Evolutionary conservation across 176 grass and related monocot genomes (phyloP).

Genomic region (Carex myosuroides): DNA sequence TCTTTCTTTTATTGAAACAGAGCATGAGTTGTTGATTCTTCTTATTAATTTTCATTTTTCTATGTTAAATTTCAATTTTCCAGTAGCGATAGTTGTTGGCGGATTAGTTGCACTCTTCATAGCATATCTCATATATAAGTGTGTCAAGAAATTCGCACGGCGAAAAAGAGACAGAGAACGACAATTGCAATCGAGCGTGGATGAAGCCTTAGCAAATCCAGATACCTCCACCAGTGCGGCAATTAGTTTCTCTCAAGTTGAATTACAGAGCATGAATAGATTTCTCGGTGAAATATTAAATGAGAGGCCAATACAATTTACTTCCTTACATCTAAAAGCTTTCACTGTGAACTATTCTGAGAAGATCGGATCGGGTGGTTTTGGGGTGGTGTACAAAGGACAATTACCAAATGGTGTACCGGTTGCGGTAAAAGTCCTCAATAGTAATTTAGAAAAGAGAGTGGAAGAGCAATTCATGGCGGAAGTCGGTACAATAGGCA

Average conservation of each 20-base stretch:
- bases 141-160: background rate
- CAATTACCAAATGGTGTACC: slow-evolving; percentile 30
- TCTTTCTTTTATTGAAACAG: no score
- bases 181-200: background rate
- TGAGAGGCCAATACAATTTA: slow-evolving; percentile 40
- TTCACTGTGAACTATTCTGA: slow-evolving; percentile 40
- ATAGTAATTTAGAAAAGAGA: slow-evolving; percentile 32
- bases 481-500: slow-evolving; percentile 47
- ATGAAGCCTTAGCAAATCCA: background rate
- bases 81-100: slow-evolving; percentile 9
- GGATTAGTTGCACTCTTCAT: background rate
- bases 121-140: slow-evolving; percentile 21
- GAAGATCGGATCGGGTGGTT: slow-evolving; percentile 30
- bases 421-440: slow-evolving; percentile 51
- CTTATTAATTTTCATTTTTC: background rate
- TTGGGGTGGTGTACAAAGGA: slow-evolving; percentile 42
- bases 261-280: slow-evolving; percentile 18
- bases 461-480: slow-evolving; percentile 62
- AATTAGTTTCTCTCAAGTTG: slow-evolving; percentile 7
- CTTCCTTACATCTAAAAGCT: slow-evolving; percentile 12
- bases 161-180: background rate
- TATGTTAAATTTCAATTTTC: background rate
- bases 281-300: slow-evolving; percentile 30
- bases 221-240: background rate
- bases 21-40: background rate